Conservation (phyloP, 495 filamentous ascomycete genomes). For the Patellaria atrata region DNA sequence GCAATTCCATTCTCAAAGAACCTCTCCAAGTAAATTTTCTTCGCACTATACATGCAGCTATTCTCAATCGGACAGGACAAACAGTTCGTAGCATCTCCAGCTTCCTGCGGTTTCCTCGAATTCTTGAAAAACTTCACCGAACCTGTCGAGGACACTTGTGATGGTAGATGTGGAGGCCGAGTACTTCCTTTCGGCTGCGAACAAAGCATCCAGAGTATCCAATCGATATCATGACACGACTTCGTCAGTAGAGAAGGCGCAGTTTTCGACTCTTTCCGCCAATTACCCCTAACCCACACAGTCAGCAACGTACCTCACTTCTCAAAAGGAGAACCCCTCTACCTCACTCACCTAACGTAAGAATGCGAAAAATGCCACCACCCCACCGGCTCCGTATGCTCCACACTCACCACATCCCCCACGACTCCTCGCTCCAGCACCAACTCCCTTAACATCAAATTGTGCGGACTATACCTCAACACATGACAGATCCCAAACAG, state of each 20-base stretch:
- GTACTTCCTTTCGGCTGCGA: slow-evolving; percentile 30
- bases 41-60: slow-evolving; percentile 69
- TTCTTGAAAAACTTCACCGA: slow-evolving; percentile 58
- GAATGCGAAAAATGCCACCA: slow-evolving; percentile 94
- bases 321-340: background rate
- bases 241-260: slow-evolving; percentile 81
- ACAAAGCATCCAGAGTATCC: slow-evolving; percentile 76
- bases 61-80: slow-evolving; percentile 58
- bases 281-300: slow-evolving; percentile 51
- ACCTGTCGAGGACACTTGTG: slow-evolving; percentile 56
- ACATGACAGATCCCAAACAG: slow-evolving; percentile 65
- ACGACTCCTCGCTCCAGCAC: slow-evolving; percentile 57
- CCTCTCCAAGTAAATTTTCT: slow-evolving; percentile 54
- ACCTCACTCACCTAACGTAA: slow-evolving; percentile 62
- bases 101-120: slow-evolving; percentile 54
- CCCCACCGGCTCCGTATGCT: slow-evolving; percentile 87
- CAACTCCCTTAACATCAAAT: slow-evolving; percentile 65
- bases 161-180: slow-evolving; percentile 53
- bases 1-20: slow-evolving; percentile 45
- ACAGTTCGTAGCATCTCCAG: slow-evolving; percentile 75
- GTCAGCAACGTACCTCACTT: background rate
- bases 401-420: slow-evolving; percentile 74
- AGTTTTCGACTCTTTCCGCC: slow-evolving; percentile 60
- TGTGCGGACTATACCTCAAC: slow-evolving; percentile 67
- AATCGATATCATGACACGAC: slow-evolving; percentile 87